phyloP scores from a whole-genome alignment of 345 rosid genomes.

The Gossypium thurberi region DNA sequence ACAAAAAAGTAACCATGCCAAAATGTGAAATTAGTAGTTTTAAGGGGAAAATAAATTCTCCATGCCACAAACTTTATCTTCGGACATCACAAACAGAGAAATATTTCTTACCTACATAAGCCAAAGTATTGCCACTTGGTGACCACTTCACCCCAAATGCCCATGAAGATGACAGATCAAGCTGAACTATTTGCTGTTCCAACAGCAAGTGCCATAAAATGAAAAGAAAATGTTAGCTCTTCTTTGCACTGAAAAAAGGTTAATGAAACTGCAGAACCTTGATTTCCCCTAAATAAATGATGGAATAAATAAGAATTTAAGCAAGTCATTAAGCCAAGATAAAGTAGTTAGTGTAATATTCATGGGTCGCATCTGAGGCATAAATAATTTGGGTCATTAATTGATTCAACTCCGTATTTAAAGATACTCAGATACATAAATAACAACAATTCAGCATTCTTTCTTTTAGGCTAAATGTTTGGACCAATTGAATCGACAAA shows the following conservation, averaged over 20 bases:
- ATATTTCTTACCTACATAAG: constrained; percentile 83
- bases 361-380: background rate
- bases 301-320: background rate
- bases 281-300: background rate
- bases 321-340: background rate
- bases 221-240: background rate
- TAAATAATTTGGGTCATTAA: background rate
- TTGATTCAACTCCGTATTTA: background rate
- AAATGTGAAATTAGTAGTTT: background rate
- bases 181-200: constrained; percentile 92
- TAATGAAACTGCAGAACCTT: constrained; percentile 5
- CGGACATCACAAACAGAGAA: constrained; percentile 14
- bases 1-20: constrained; percentile 2
- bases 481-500: background rate
- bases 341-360: background rate
- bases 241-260: background rate
- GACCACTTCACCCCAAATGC: constrained; percentile 99
- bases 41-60: background rate
- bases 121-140: constrained; percentile 93
- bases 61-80: background rate
- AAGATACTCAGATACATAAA: background rate
- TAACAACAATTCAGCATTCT: background rate
- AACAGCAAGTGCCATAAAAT: constrained; percentile 14
- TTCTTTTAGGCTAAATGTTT: background rate
- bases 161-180: constrained; percentile 97